Percentiles rank a stretch among this genome's conserved stretches.
phyloP scores from a whole-genome alignment of 345 rosid genomes.

The Microthlaspi erraticum region DNA sequence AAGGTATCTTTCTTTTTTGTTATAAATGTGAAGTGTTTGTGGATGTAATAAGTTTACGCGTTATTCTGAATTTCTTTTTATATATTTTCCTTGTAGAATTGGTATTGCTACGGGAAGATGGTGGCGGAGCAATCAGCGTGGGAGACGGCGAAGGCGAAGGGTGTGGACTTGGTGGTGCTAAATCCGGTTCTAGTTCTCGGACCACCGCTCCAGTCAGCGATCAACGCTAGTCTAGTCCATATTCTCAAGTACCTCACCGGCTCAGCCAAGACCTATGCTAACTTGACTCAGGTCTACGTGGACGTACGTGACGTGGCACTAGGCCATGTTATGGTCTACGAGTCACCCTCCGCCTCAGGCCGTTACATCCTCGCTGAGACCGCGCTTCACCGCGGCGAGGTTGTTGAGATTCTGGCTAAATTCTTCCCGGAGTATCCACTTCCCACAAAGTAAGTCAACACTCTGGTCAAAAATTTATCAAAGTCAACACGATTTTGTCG shows the following conservation, averaged over 20 bases:
- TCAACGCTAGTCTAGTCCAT: slow-evolving; percentile 86
- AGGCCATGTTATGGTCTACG: slow-evolving; percentile 82
- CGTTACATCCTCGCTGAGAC: slow-evolving; percentile 88
- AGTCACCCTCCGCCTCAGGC: slow-evolving; percentile 88
- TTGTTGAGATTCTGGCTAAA: slow-evolving; percentile 86
- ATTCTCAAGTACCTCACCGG: slow-evolving; percentile 94
- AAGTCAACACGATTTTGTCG: slow-evolving; percentile 34
- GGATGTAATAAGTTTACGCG: slow-evolving; percentile 5
- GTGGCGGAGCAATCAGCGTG: slow-evolving; percentile 93
- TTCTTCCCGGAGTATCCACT: slow-evolving; percentile 91
- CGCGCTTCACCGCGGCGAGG: slow-evolving; percentile 93
- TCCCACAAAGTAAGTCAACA: slow-evolving; percentile 83
- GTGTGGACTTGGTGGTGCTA: slow-evolving; percentile 86
- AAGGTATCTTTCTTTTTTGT: slow-evolving; percentile 51
- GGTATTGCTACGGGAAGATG: slow-evolving; percentile 95
- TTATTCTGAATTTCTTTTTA: neutral
- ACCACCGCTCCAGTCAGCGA: slow-evolving; percentile 74
- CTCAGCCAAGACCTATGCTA: slow-evolving; percentile 91
- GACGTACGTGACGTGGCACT: slow-evolving; percentile 86
- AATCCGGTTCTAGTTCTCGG: slow-evolving; percentile 90
- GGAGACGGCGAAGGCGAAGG: slow-evolving; percentile 74
- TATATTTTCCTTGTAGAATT: slow-evolving; percentile 57
- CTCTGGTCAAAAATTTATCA: slow-evolving; percentile 16
- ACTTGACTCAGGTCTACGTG: slow-evolving; percentile 86
- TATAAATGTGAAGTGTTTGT: too few relatives aligned